phyloP scores from a whole-genome alignment of 148 eudicot species.

The Diospyros lotus region DNA sequence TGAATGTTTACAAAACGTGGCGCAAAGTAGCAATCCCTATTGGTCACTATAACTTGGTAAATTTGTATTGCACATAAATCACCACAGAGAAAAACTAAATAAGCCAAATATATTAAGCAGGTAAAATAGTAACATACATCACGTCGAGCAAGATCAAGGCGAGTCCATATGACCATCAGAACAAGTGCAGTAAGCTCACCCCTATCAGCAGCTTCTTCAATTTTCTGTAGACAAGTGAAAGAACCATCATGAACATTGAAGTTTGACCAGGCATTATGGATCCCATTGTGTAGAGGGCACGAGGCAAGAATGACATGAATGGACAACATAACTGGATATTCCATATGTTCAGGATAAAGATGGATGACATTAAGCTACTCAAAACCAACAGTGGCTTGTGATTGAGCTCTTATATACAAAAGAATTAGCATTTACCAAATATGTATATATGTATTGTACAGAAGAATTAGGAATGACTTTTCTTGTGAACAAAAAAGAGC shows the following conservation, averaged over 20 bases:
- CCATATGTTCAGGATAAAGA: background rate
- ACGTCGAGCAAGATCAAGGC: conserved; percentile 98
- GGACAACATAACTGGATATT: background rate
- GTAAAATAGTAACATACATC: conserved; percentile 53
- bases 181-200: conserved; percentile 89
- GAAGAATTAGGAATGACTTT: background rate
- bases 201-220: conserved; percentile 94
- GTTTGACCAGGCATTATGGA: background rate
- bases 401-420: background rate
- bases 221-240: conserved; percentile 56
- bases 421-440: no score
- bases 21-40: no score
- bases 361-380: background rate
- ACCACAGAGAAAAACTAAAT: background rate
- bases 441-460: no score
- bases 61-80: background rate
- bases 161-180: conserved; percentile 93
- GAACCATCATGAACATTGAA: background rate
- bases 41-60: background rate
- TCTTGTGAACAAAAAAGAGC: no score
- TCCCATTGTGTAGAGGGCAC: background rate
- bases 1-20: no score
- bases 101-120: background rate
- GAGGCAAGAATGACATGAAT: background rate
- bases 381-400: background rate